These are phyloP conservation scores for Zoysia japonica DNA, from an alignment of 176 grass and related monocot genomes.

Conservation along the genomic window DNA sequence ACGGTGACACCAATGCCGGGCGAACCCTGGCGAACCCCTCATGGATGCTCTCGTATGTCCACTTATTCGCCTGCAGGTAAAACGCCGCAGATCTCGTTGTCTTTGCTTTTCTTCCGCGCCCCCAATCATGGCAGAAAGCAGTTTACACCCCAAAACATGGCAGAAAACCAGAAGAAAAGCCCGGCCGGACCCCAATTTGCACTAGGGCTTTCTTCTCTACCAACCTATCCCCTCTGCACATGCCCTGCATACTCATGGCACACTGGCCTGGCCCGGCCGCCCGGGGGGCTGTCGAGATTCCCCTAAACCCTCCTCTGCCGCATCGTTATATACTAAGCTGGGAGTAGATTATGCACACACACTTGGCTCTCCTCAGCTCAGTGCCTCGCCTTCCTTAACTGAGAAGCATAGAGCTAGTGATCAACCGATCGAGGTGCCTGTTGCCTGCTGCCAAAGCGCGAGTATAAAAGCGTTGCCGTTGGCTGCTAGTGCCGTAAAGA, in stretches of 20 bases:
- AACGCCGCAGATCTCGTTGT: constrained; percentile 30
- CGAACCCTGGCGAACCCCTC: neutral
- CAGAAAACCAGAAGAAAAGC: constrained; percentile 23
- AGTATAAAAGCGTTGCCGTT: constrained; percentile 25
- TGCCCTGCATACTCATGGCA: constrained; percentile 26
- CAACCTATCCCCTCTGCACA: constrained; percentile 39
- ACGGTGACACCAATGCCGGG: neutral
- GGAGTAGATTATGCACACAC: constrained; percentile 11
- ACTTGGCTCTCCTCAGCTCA: neutral
- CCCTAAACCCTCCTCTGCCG: constrained; percentile 10
- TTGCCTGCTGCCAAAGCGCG: neutral
- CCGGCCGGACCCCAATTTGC: constrained; percentile 23
- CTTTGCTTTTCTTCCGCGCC: neutral
- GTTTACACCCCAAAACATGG: neutral
- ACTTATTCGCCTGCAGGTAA: no score
- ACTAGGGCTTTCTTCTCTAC: constrained; percentile 34
- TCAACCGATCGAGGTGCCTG: neutral
- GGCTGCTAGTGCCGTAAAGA: constrained; percentile 18
- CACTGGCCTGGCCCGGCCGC: neutral
- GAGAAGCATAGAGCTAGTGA: constrained; percentile 38
- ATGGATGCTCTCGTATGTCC: neutral
- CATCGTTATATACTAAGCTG: constrained; percentile 17
- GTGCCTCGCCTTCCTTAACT: constrained; percentile 41
- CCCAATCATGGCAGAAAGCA: constrained; percentile 47
- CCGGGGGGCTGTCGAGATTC: constrained; percentile 11